Base-by-base conservation (phyloP, 768 basidiomycete genomes). In the Neoboletus subvelutipes region DNA sequence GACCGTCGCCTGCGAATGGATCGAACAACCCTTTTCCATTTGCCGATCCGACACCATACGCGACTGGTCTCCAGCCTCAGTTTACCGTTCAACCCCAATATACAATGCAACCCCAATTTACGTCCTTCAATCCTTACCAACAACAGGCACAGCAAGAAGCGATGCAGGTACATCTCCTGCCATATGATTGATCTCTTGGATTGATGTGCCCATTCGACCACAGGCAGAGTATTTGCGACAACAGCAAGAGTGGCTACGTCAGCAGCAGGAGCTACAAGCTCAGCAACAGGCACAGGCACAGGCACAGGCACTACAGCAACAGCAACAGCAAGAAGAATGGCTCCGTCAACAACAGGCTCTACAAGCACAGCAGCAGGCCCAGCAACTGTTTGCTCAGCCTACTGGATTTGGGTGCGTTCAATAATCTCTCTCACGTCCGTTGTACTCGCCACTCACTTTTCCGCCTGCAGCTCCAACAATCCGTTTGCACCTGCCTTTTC, bases 81-180 rank as follows among this genome's bases (percentile, higher is more conserved):
- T 86, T 80, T 67, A 90, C 89, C 1, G 26, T 92, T 29, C 90
- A 92, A 67, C 88, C 90, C 4, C 93, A 94, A 63, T 86, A 78
- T 5, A 75, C 80, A 13, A 65, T 93, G 45, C 88, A 88, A 62
- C 90, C 90, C 0, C 94, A 95, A 65, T 92, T 90, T 71, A 94
- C 92, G 9, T 86, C 90, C 1, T 98, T 93, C 80, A 98, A 98
- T 71, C 92, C 92, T 0, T 94, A 92, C 61, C 90, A 92, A 67
- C 93, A 94, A 70, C 95, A 95, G 68, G 84, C 88, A 46, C 90
- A 95, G 65, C 93, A 95, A 64, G 93, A 96, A 71, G 87, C 87
- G 17, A 82, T 86, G 65, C 90, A 90, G 76, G 82, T 79, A 45
- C 41, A 18, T 43, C 13, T 29, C 17, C 24, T 28, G 2, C 26